phyloP scores from a whole-genome alignment of 495 filamentous ascomycete species.

The Lasiosphaeria hispida region DNA sequence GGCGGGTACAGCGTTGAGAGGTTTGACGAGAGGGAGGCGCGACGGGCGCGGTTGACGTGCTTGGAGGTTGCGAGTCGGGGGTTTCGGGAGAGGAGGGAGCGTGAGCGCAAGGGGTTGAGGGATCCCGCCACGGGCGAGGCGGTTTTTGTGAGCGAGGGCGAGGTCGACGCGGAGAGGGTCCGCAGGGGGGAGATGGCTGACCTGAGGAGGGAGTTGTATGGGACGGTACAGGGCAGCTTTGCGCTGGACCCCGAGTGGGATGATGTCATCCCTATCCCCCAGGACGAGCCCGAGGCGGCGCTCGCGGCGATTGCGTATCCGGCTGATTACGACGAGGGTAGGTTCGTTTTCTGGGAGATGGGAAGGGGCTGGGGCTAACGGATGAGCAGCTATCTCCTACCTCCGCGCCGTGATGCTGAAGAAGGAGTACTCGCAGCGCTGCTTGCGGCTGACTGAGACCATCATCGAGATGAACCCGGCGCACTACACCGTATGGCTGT shows the following conservation, averaged over 20 bases:
- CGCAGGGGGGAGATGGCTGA: slow-evolving; percentile 44
- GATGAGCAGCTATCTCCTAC: slow-evolving; percentile 63
- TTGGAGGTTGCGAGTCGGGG: slow-evolving; percentile 27
- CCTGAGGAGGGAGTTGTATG: slow-evolving; percentile 42
- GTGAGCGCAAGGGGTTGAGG: slow-evolving; percentile 16
- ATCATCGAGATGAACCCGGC: slow-evolving; percentile 91
- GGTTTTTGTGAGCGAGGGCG: slow-evolving; percentile 33
- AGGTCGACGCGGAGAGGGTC: slow-evolving; percentile 45
- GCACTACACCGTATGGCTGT: slow-evolving; percentile 98
- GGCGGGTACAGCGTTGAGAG: slow-evolving; percentile 38
- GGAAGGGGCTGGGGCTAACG: neutral
- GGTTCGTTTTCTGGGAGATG: slow-evolving; percentile 26
- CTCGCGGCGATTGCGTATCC: slow-evolving; percentile 88
- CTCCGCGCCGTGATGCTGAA: slow-evolving; percentile 88
- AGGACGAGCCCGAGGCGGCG: slow-evolving; percentile 76
- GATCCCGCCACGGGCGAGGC: slow-evolving; percentile 18
- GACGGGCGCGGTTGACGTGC: slow-evolving; percentile 27
- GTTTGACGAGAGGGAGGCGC: slow-evolving; percentile 33
- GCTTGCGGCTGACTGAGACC: slow-evolving; percentile 77
- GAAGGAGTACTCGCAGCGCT: slow-evolving; percentile 78
- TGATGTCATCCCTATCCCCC: slow-evolving; percentile 76
- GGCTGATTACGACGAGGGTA: slow-evolving; percentile 81
- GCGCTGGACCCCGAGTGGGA: slow-evolving; percentile 73
- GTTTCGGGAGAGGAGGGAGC: slow-evolving; percentile 31
- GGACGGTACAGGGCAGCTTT: slow-evolving; percentile 50